phyloP scores from a whole-genome alignment of 441 rosid genomes.

The Aleurites moluccanus region DNA sequence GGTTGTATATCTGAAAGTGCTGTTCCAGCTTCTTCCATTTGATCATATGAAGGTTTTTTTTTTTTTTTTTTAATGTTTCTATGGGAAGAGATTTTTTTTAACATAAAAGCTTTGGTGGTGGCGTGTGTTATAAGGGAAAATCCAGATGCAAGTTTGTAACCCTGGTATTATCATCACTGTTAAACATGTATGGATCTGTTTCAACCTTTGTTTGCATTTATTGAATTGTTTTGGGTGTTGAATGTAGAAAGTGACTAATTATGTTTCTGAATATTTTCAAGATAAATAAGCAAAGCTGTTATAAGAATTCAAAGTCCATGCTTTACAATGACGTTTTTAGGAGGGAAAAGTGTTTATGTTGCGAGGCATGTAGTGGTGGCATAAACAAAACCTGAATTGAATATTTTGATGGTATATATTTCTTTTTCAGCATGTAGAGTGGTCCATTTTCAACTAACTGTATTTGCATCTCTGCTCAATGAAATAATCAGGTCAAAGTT shows the following conservation, averaged over 20 bases:
- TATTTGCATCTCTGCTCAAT: constrained; percentile 22
- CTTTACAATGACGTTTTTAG: neutral
- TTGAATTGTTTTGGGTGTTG: neutral
- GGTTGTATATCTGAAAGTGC: neutral
- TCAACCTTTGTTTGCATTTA: neutral
- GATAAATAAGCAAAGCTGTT: neutral
- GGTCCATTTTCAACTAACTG: constrained; percentile 10
- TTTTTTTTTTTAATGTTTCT: neutral
- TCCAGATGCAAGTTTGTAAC: neutral
- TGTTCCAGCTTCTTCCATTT: neutral
- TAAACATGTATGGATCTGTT: neutral
- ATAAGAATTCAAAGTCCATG: neutral
- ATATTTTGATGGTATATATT: constrained; percentile 1
- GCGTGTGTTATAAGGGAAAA: neutral
- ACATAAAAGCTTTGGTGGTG: neutral
- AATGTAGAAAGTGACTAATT: neutral
- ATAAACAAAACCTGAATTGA: neutral
- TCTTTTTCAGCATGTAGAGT: constrained; percentile 3
- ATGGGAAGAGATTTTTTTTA: neutral
- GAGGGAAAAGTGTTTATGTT: neutral
- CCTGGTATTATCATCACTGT: neutral
- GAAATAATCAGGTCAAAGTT: constrained; percentile 79
- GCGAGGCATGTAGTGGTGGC: neutral
- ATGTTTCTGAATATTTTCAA: neutral
- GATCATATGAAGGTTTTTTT: neutral